Evolutionary conservation across 345 rosid species (phyloP).

Genomic region (Syzygium aromaticum): DNA sequence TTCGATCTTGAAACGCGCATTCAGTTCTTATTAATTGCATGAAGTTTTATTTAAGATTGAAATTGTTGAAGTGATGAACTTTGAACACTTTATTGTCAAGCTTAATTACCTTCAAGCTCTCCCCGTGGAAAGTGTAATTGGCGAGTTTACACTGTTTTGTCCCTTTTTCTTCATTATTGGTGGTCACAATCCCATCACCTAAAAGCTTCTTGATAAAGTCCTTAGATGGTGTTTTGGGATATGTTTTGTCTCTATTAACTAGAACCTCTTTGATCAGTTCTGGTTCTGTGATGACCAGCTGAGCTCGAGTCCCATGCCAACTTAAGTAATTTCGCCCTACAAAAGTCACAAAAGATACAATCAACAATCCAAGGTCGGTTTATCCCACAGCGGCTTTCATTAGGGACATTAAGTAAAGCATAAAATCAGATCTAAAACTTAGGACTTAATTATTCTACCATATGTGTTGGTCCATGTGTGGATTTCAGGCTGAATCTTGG

Average conservation of each 20-base stretch:
- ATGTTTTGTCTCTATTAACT: not conserved
- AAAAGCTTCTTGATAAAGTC: not conserved
- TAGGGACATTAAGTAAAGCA: not conserved
- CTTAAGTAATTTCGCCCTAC: not conserved
- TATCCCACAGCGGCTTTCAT: not conserved
- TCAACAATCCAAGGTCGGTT: too few species aligned
- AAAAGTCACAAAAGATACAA: not conserved
- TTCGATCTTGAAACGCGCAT: not conserved
- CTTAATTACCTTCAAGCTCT: conserved; percentile 17
- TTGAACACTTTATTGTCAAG: not conserved
- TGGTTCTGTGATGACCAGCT: not conserved
- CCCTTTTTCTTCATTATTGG: conserved; percentile 27
- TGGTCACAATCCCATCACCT: conserved; percentile 12
- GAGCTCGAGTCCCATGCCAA: conserved; percentile 1
- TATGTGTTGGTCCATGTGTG: conserved; percentile 14
- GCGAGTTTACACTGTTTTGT: conserved; percentile 28
- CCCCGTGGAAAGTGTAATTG: conserved; percentile 33
- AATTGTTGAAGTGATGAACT: not conserved
- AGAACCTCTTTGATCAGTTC: conserved; percentile 4
- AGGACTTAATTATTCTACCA: not conserved
- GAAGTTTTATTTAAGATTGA: not conserved
- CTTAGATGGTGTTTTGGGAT: not conserved
- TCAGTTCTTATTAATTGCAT: not conserved
- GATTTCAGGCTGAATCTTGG: conserved; percentile 9
- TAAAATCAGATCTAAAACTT: not conserved